These are phyloP conservation scores for Pleomassaria siparia DNA, from an alignment of 2,329 filamentous ascomycete species.

Conservation along the genomic window DNA sequence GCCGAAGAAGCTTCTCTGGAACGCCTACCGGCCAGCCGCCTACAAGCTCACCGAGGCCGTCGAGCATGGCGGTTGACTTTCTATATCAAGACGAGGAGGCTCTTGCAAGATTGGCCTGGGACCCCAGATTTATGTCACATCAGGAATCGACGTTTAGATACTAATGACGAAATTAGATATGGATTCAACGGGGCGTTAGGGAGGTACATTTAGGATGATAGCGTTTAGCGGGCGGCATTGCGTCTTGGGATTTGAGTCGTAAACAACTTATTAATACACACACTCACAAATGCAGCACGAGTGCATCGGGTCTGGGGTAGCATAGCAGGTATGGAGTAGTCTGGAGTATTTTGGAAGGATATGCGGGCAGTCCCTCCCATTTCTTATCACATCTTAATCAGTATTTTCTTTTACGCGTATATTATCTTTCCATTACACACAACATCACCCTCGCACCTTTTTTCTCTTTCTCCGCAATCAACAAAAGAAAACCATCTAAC, in stretches of 20 bases:
- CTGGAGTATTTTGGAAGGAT: too few relatives aligned
- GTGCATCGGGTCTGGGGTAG: too few relatives aligned
- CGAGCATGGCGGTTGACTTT: conserved; percentile 6
- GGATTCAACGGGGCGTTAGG: neutral
- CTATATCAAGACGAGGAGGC: conserved; percentile 24
- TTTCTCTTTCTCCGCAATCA: too few relatives aligned
- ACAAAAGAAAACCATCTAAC: too few relatives aligned
- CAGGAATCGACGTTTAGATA: conserved; percentile 17
- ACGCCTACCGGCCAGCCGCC: conserved; percentile 11
- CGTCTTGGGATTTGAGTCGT: neutral
- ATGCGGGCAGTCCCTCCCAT: too few relatives aligned
- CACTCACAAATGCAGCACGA: too few relatives aligned
- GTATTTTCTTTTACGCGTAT: too few relatives aligned
- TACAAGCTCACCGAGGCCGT: conserved; percentile 15
- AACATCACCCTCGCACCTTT: too few relatives aligned
- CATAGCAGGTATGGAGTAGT: too few relatives aligned
- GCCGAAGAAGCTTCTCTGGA: conserved; percentile 15
- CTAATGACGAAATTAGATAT: neutral
- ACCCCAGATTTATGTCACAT: conserved; percentile 12
- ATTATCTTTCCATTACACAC: too few relatives aligned
- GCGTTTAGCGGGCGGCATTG: conserved; percentile 3
- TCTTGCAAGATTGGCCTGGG: conserved; percentile 9
- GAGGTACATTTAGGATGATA: neutral
- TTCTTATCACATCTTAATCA: too few relatives aligned
- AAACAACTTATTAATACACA: too few relatives aligned